phyloP scores from a whole-genome alignment of 2,329 filamentous ascomycete genomes.

The Colletotrichum paranaense region DNA sequence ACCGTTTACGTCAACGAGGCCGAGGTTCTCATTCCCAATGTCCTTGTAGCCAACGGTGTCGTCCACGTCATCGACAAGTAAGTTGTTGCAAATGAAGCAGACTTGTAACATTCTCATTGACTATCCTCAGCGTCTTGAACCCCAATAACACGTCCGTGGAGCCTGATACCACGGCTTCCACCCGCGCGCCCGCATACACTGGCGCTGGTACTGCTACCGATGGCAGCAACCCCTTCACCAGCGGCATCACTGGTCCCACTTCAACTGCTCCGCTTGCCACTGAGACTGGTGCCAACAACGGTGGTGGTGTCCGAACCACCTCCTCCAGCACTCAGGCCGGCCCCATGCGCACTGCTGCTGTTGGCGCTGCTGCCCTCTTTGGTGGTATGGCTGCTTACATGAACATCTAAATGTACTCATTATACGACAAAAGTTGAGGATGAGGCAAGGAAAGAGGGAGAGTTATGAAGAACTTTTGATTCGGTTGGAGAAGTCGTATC shows the following conservation, averaged over 20 bases:
- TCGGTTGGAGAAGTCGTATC: background rate
- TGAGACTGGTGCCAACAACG: constrained; percentile 35
- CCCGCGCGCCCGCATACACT: constrained; percentile 64
- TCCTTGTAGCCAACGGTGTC: constrained; percentile 66
- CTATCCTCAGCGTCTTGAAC: constrained; percentile 63
- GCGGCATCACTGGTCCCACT: constrained; percentile 59
- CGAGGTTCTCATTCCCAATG: constrained; percentile 58
- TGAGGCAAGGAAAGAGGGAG: background rate
- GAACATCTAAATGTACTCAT: constrained; percentile 30
- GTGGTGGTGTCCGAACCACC: constrained; percentile 37
- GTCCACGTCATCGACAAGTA: constrained; percentile 69
- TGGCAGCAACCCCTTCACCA: constrained; percentile 64
- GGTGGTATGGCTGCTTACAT: constrained; percentile 52
- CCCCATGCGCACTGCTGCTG: constrained; percentile 47
- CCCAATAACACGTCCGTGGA: constrained; percentile 58
- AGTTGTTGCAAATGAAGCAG: constrained; percentile 39
- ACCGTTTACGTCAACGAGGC: constrained; percentile 59
- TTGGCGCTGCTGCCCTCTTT: constrained; percentile 59
- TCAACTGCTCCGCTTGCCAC: constrained; percentile 48
- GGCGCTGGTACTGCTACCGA: constrained; percentile 60
- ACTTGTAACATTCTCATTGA: background rate
- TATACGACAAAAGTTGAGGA: background rate
- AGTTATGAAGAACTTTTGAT: background rate
- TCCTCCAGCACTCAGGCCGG: constrained; percentile 47
- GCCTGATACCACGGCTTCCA: constrained; percentile 54